phyloP scores from a whole-genome alignment of 176 grass and related monocot species.

The Poa pratensis region DNA sequence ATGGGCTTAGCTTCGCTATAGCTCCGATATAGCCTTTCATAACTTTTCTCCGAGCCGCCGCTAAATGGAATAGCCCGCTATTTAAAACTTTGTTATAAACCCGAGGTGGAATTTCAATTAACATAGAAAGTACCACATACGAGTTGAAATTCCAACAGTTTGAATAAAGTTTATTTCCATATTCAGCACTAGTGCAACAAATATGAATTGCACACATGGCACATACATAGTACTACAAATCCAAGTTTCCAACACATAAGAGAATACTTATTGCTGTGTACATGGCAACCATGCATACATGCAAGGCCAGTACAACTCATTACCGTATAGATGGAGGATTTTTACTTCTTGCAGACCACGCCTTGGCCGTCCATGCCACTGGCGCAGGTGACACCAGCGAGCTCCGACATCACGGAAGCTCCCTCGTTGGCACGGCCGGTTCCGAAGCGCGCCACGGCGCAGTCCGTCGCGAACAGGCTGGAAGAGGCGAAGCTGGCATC shows the following conservation, averaged over 20 bases:
- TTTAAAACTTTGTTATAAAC: too few species aligned
- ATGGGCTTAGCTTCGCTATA: too few species aligned
- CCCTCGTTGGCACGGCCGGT: neutral
- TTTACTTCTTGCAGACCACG: neutral
- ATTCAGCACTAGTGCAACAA: neutral
- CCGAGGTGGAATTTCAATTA: neutral
- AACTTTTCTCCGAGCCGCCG: too few species aligned
- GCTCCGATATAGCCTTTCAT: too few species aligned
- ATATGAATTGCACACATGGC: neutral
- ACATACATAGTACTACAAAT: neutral
- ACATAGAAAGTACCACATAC: neutral
- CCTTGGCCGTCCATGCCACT: neutral
- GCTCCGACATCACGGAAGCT: neutral
- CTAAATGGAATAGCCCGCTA: too few species aligned
- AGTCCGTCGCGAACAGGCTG: neutral
- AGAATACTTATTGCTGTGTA: neutral
- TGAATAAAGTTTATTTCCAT: neutral
- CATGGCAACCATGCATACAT: neutral
- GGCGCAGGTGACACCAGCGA: neutral
- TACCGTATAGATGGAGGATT: neutral
- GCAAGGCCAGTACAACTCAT: neutral
- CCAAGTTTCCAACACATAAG: too few species aligned
- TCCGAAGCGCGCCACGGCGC: neutral
- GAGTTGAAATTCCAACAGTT: neutral
- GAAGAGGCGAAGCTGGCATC: neutral